Evolutionary conservation across 164 flowering plant species (phyloP).

Genomic region (Vitis riparia): DNA sequence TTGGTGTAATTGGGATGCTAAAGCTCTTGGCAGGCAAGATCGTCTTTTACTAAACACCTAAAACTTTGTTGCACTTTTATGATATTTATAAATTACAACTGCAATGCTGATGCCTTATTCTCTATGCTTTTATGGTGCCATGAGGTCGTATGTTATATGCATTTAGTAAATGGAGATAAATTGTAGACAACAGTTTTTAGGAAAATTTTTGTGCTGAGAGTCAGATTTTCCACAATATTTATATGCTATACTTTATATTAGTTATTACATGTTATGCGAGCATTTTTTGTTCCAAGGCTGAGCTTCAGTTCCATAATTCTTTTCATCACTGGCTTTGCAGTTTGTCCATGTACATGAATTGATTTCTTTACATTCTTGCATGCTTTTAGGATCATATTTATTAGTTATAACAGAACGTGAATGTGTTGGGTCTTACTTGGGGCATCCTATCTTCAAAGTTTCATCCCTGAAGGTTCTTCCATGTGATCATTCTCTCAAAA

Average conservation of each 20-base stretch:
- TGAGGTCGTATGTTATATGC: too few relatives aligned
- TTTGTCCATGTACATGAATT: not conserved
- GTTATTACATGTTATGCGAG: too few relatives aligned
- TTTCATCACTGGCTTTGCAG: not conserved
- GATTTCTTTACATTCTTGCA: not conserved
- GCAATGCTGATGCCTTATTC: too few relatives aligned
- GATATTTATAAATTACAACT: too few relatives aligned
- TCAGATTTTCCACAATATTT: too few relatives aligned
- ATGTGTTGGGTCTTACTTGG: constrained; percentile 86
- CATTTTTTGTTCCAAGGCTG: too few relatives aligned
- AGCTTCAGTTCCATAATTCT: too few relatives aligned
- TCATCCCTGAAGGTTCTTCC: constrained; percentile 76
- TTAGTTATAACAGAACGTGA: constrained; percentile 75
- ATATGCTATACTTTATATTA: too few relatives aligned
- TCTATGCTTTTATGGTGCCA: too few relatives aligned
- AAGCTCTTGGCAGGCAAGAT: constrained; percentile 86
- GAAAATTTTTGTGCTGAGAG: too few relatives aligned
- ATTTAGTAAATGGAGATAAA: too few relatives aligned
- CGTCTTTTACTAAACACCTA: not conserved
- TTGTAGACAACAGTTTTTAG: too few relatives aligned
- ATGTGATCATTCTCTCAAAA: constrained; percentile 72
- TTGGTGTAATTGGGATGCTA: constrained; percentile 82
- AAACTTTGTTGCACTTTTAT: not conserved
- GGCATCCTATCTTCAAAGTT: constrained; percentile 80
- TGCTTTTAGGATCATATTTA: constrained; percentile 69